These are phyloP conservation scores for Erigeron canadensis DNA, from an alignment of 129 eudicot species.

Conservation along the genomic window DNA sequence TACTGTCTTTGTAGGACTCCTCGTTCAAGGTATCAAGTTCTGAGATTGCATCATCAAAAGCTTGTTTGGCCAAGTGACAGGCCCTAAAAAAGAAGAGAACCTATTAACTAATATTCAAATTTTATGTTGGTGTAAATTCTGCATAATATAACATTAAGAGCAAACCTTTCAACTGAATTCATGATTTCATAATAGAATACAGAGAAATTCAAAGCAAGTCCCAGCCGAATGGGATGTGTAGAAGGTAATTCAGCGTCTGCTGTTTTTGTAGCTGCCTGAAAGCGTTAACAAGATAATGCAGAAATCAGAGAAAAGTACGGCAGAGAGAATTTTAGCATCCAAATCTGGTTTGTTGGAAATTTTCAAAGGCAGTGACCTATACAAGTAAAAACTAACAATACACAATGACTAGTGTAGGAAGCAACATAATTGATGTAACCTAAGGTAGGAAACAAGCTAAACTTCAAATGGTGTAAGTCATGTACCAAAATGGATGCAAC, in stretches of 20 bases:
- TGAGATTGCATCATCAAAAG: slow-evolving; percentile 60
- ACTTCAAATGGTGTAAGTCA: neutral
- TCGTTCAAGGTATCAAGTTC: slow-evolving; percentile 56
- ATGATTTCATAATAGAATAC: slow-evolving; percentile 66
- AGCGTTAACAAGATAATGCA: slow-evolving; percentile 3
- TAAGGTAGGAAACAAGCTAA: slow-evolving; percentile 10
- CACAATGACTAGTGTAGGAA: neutral
- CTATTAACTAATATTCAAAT: neutral
- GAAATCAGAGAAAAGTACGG: neutral
- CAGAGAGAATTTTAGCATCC: neutral
- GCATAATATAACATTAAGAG: slow-evolving; percentile 2
- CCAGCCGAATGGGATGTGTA: slow-evolving; percentile 66
- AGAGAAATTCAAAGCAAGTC: slow-evolving; percentile 59
- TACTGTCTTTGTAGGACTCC: slow-evolving; percentile 59
- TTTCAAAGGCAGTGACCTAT: neutral
- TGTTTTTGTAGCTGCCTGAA: slow-evolving; percentile 53
- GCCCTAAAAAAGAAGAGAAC: slow-evolving; percentile 33
- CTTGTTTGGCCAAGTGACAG: slow-evolving; percentile 55
- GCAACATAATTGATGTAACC: neutral
- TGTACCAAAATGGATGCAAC: no score
- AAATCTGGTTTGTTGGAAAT: neutral
- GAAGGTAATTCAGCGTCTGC: slow-evolving; percentile 63
- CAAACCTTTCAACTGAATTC: slow-evolving; percentile 66
- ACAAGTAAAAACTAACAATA: neutral
- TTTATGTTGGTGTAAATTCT: slow-evolving; percentile 4